A percentile compares a stretch with the other conserved stretches of the same genome.
These are phyloP conservation scores for Kwoniella sp. DNA, from an alignment of 768 basidiomycete species.

Conservation along the genomic window DNA sequence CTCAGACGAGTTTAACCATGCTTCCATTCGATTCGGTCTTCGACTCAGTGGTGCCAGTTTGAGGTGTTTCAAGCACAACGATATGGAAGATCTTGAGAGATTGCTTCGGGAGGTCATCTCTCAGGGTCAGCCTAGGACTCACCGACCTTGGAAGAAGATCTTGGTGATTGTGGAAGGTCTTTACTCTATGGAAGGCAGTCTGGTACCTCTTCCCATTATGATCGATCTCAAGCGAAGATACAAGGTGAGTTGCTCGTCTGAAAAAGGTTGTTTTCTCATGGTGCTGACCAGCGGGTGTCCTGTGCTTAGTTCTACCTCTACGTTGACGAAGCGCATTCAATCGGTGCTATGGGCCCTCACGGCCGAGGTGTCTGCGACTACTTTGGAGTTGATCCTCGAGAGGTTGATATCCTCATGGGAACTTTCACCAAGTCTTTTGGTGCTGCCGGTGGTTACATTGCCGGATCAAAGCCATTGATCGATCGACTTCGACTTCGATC, in stretches of 20 bases:
- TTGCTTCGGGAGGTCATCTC: slow-evolving; percentile 86
- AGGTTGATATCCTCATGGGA: slow-evolving; percentile 94
- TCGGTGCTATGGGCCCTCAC: slow-evolving; percentile 90
- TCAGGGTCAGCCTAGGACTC: slow-evolving; percentile 96
- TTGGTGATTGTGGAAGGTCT: slow-evolving; percentile 90
- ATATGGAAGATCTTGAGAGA: slow-evolving; percentile 78
- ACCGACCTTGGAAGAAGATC: slow-evolving; percentile 99
- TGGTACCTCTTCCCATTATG: slow-evolving; percentile 79
- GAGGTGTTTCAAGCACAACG: slow-evolving; percentile 95
- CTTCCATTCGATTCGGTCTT: slow-evolving; percentile 89
- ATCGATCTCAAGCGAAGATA: slow-evolving; percentile 88
- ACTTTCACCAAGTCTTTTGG: slow-evolving; percentile 75
- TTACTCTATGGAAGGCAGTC: slow-evolving; percentile 98
- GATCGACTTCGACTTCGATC: slow-evolving; percentile 78
- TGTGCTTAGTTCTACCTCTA: slow-evolving; percentile 84
- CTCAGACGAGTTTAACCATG: slow-evolving; percentile 95
- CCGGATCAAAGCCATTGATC: slow-evolving; percentile 78
- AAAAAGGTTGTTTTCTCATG: no score
- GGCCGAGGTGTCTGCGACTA: slow-evolving; percentile 96
- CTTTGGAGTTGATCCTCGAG: slow-evolving; percentile 77
- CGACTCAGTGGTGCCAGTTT: slow-evolving; percentile 85
- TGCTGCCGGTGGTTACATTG: slow-evolving; percentile 84
- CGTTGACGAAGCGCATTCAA: slow-evolving; percentile 95
- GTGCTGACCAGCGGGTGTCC: neutral
- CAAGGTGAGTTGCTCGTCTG: slow-evolving; percentile 66